Percentiles rank a stretch among this genome's conserved stretches.
Evolutionary conservation across 1,139 yeast species (phyloP).

Genomic region (Nadsonia starkeyi-henricii): DNA sequence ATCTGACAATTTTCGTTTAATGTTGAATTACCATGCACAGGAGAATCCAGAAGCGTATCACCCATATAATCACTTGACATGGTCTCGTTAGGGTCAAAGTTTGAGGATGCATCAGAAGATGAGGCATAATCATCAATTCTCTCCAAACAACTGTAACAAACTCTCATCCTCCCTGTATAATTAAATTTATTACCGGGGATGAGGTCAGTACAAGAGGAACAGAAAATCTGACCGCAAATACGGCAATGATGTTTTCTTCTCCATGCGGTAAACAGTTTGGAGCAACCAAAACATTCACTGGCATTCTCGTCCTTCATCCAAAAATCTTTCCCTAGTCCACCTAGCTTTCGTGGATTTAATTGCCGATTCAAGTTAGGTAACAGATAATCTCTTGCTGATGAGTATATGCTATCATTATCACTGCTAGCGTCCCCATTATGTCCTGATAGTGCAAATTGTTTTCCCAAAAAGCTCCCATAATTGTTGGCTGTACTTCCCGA

Average conservation of each 20-base stretch:
- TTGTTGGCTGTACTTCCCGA: conserved; percentile 15
- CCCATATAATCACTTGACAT: neutral
- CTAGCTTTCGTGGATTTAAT: conserved; percentile 14
- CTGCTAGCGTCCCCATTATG: conserved; percentile 19
- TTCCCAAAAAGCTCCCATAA: conserved; percentile 14
- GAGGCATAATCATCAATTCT: conserved; percentile 37
- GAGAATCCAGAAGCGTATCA: neutral
- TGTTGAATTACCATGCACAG: neutral
- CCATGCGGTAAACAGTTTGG: conserved; percentile 58
- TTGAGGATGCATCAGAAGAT: conserved; percentile 8
- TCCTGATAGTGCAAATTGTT: conserved; percentile 15
- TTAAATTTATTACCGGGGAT: conserved; percentile 64
- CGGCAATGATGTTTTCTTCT: conserved; percentile 91
- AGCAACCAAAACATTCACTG: conserved; percentile 66
- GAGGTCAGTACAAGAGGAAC: conserved; percentile 71
- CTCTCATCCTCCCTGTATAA: conserved; percentile 58
- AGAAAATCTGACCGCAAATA: conserved; percentile 90
- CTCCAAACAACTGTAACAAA: conserved; percentile 64
- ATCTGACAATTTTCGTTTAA: neutral
- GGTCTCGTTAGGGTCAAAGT: conserved; percentile 1
- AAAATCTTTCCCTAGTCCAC: conserved; percentile 38
- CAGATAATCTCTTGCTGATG: conserved; percentile 14
- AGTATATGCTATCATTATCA: conserved; percentile 18
- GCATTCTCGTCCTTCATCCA: conserved; percentile 92
- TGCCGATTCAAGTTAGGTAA: conserved; percentile 12